Conservation (phyloP, 139 green algal species). For the Chlamydomonas sphaeroides region DNA sequence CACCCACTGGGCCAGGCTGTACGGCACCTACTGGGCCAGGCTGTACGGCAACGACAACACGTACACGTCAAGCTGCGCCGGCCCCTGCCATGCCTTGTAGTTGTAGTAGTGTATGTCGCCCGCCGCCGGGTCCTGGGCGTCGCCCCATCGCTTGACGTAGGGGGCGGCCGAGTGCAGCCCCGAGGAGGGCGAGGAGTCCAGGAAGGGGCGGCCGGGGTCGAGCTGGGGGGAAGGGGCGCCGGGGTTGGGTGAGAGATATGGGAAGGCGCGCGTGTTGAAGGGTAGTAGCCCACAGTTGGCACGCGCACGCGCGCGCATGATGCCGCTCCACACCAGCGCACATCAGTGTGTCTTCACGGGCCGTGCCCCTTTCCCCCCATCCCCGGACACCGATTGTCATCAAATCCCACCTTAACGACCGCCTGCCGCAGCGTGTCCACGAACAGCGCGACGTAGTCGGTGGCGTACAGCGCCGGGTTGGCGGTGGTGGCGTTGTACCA, state of each 20-base stretch:
- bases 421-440: conserved; percentile 54
- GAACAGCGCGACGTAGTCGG: conserved; percentile 73
- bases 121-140: conserved; percentile 23
- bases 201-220: conserved; percentile 62
- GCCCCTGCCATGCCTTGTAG: conserved; percentile 69
- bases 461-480: conserved; percentile 66
- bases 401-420: conserved; percentile 24
- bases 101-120: conserved; percentile 88
- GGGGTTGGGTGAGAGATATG: background rate
- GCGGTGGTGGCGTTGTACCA: conserved; percentile 54
- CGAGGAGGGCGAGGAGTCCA: conserved; percentile 80
- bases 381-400: too few relatives aligned
- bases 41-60: too few relatives aligned
- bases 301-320: too few relatives aligned
- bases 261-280: background rate
- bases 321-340: too few relatives aligned
- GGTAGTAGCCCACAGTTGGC: too few relatives aligned
- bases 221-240: conserved; percentile 10
- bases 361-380: too few relatives aligned
- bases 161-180: conserved; percentile 41
- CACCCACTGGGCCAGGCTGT: too few relatives aligned
- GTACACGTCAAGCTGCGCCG: too few relatives aligned
- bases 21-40: too few relatives aligned
- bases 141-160: conserved; percentile 58
- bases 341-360: background rate